phyloP scores from a whole-genome alignment of 2,329 filamentous ascomycete genomes.

The Alternaria longipes region DNA sequence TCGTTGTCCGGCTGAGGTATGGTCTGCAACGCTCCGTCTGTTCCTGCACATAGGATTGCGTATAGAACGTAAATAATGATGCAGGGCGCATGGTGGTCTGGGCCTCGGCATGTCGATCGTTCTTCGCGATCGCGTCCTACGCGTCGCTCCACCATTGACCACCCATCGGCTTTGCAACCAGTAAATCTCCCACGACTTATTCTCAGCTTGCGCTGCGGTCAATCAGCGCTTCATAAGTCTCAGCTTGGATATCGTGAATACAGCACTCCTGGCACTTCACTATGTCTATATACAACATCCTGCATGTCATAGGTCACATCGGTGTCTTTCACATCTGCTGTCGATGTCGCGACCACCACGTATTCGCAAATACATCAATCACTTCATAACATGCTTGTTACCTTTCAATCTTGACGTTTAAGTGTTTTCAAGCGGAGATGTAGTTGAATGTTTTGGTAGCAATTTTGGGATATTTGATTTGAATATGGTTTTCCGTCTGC shows the following conservation, averaged over 20 bases:
- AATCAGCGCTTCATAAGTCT: background rate
- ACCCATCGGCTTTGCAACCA: conserved; percentile 1
- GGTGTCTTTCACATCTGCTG: too few species aligned
- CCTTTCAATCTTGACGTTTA: background rate
- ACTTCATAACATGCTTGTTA: background rate
- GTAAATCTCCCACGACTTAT: background rate
- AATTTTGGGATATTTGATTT: background rate
- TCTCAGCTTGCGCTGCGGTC: background rate
- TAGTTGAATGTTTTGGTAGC: background rate
- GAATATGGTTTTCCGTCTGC: background rate
- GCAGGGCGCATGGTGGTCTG: background rate
- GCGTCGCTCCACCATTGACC: background rate
- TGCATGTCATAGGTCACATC: too few species aligned
- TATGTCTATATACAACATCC: background rate
- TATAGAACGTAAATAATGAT: background rate
- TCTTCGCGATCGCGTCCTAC: background rate
- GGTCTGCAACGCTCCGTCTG: background rate
- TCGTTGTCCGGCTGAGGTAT: background rate
- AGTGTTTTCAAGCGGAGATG: background rate
- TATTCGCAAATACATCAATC: background rate
- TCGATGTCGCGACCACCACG: background rate
- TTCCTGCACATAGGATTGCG: conserved; percentile 21
- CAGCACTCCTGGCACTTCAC: background rate
- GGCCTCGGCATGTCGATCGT: conserved; percentile 1
- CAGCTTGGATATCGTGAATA: background rate